Base-by-base conservation (phyloP, 2,329 filamentous ascomycete genomes). In the Claviceps arundinis region DNA sequence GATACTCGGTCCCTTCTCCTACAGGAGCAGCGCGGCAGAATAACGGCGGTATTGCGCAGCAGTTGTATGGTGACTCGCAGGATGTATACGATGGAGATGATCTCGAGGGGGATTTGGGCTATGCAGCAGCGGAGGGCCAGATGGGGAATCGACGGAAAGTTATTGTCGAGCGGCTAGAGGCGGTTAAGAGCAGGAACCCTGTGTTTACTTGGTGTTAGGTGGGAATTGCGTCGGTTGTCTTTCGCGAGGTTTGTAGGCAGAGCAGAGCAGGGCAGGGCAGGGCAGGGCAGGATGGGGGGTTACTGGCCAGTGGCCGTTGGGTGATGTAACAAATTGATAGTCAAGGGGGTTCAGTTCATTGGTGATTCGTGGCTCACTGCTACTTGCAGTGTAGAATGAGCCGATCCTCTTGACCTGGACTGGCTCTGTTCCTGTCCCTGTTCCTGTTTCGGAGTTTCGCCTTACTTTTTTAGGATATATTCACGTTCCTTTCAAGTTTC, bases 151-250 rank as follows among this genome's bases (percentile, higher is more conserved):
- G 86, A 65, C 80, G 90, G 61, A 95, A 93, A 69, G 93, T 98
- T 47, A 97, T 98, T 73, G 90, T 98, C 47, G 93, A 98, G 74
- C 77, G 93, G 56, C 71, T 98, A 54, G 93, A 98, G 73, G 87
- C 91, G 55, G 93, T 98, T 56, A 97, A 97, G 76, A 88, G 84
- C 64, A 86, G 85, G 65, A 94, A 95, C 64, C 93, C 93, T 2
- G 89, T 98, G 37, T 98, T 98, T 69, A 95, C 87, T 45, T 98
- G 93, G 87, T 98, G 93, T 73, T 41, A 41, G 16, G 14, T 97
- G 30, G 48, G 19, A 7, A 24, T 19, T 11, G 30, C 9, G 30
- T 11, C 9, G 30, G 24, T 14, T 14, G 6, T 19, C 17, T 9
- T 26, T 40, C 37, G 37, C 9, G 30, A 34, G 30, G 30, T 3